Evolutionary conservation across 805 yeast genomes (phyloP), one percentile per base, ranked within the genome.

Genomic region (Priceomyces carsonii): DNA sequence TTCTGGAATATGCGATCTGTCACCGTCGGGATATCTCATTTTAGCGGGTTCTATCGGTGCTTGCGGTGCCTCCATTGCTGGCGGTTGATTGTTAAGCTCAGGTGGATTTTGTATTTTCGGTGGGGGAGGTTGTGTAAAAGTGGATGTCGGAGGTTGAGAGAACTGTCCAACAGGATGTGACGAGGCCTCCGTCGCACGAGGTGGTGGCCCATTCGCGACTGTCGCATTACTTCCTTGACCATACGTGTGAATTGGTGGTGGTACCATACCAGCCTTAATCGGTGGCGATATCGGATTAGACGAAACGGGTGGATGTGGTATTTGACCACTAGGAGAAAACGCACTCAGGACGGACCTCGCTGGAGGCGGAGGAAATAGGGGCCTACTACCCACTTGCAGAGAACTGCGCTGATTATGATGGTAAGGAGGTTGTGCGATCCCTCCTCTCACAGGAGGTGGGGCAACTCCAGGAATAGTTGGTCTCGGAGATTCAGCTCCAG

Each of bases 1-100:
- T 9, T 67, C 75, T 2, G 89, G 77, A 42, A 85, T 80, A 46
- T 80, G 89, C 2, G 74, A 57, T 47, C 88, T 74, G 55, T 82
- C 90, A 17, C 89, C 89, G 3, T 73, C 49, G 27, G 90, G 85
- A 48, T 66, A 59, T 34, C 51, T 61, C 5, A 53, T 45, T 15
- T 44, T 42, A 12, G 38, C 45, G 13, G 53, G 46, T 19, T 40
- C 44, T 8, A 12, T n/a, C 4, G 38, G 52, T 29, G 32, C 23
- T 5, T 12, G 14, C 6, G 63, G 57, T 26, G 67, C 64, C 18
- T 71, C 63, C 10, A 57, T 61, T 24, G 53, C 53, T 10, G 55
- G 53, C 16, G 57, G 52, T 15, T 55, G 45, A 14, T 50, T 45
- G 20, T 52, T 48, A 27, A 39, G 39, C 14, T 55, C 51, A 13